Percentiles rank a stretch among this genome's conserved stretches.
phyloP scores from a whole-genome alignment of 2,329 filamentous ascomycete species.

The Calonectria ilicicola region DNA sequence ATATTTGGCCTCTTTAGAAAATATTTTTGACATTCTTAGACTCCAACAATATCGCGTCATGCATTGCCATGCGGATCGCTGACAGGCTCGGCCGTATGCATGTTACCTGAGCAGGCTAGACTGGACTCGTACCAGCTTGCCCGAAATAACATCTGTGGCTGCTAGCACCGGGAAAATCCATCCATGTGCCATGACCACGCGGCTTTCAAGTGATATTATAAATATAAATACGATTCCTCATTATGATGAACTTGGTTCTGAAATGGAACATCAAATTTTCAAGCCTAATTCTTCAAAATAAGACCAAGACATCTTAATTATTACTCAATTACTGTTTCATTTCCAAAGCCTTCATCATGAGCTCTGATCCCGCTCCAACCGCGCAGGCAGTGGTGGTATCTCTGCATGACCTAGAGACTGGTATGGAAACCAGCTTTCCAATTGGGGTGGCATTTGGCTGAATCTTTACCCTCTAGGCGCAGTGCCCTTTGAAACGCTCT shows the following conservation, averaged over 20 bases:
- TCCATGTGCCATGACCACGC: background rate
- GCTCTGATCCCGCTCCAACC: background rate
- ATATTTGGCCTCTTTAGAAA: background rate
- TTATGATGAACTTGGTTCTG: background rate
- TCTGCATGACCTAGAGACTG: slow-evolving; percentile 69
- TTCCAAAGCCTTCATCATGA: background rate
- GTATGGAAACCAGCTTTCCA: slow-evolving; percentile 51
- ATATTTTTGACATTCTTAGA: background rate
- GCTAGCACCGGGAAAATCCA: background rate
- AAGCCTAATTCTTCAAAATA: too few species aligned
- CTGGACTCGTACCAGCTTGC: background rate
- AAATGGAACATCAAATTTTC: background rate
- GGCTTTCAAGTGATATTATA: background rate
- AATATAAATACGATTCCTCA: background rate
- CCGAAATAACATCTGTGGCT: background rate
- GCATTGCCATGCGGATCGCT: background rate
- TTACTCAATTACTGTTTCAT: background rate
- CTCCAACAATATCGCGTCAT: background rate
- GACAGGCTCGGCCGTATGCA: background rate
- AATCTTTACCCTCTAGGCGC: slow-evolving; percentile 60
- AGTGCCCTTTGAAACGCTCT: slow-evolving; percentile 75
- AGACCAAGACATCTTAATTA: background rate
- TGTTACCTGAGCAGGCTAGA: background rate
- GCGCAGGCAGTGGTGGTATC: slow-evolving; percentile 71
- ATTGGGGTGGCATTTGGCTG: slow-evolving; percentile 3